These are phyloP conservation scores for Penicillium herquei DNA, from an alignment of 495 filamentous ascomycete species.

Conservation along the genomic window DNA sequence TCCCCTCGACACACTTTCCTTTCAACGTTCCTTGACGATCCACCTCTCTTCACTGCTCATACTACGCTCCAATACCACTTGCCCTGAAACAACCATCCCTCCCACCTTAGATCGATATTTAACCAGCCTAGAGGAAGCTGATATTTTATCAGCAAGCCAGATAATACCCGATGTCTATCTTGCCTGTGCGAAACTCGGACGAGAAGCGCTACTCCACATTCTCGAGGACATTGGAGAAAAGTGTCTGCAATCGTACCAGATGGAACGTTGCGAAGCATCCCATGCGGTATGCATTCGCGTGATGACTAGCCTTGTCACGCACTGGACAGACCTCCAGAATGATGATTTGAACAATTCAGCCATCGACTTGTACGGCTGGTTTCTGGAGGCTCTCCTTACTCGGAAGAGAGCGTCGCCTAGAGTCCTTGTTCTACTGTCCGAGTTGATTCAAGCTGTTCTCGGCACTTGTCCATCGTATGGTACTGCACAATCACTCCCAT, in stretches of 20 bases:
- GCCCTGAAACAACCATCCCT: slow-evolving; percentile 28
- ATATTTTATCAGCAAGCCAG: slow-evolving; percentile 55
- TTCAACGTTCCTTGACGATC: slow-evolving; percentile 39
- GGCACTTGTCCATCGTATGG: slow-evolving; percentile 63
- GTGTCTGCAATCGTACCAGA: slow-evolving; percentile 61
- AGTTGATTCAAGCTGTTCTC: slow-evolving; percentile 66
- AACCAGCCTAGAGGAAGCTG: slow-evolving; percentile 53
- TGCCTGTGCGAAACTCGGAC: slow-evolving; percentile 27
- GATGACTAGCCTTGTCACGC: slow-evolving; percentile 59
- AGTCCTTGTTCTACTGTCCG: slow-evolving; percentile 63
- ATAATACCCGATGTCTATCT: slow-evolving; percentile 48
- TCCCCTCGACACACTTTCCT: slow-evolving; percentile 30
- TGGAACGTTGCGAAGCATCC: slow-evolving; percentile 75
- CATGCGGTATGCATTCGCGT: slow-evolving; percentile 67
- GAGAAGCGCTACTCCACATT: slow-evolving; percentile 40
- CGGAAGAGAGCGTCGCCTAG: slow-evolving; percentile 63
- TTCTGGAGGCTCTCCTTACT: slow-evolving; percentile 62
- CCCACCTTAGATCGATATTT: slow-evolving; percentile 57
- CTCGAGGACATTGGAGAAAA: slow-evolving; percentile 55
- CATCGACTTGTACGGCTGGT: slow-evolving; percentile 76
- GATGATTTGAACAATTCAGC: slow-evolving; percentile 60
- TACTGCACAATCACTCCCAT: slow-evolving; percentile 52
- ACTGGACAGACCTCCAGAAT: slow-evolving; percentile 58
- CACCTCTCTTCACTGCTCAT: slow-evolving; percentile 33
- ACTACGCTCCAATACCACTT: slow-evolving; percentile 19